Evolutionary conservation across 139 green algal species (phyloP).

Genomic region (Volvox africanus): DNA sequence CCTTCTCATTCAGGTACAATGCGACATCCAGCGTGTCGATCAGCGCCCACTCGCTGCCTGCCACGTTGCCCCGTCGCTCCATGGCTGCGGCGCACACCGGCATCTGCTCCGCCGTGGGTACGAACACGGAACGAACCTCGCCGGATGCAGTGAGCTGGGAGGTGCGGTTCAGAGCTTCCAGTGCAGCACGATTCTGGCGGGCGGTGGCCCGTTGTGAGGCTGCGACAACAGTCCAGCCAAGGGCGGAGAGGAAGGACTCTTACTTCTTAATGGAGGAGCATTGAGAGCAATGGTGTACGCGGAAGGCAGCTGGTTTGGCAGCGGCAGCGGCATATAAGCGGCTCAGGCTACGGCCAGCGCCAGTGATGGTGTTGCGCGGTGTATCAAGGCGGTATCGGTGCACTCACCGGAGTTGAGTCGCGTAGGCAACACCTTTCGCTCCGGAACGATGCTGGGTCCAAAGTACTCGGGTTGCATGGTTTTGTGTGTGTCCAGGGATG

Average conservation of each 20-base stretch:
- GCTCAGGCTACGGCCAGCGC: no score
- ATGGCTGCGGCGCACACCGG: constrained; percentile 27
- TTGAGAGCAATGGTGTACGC: no score
- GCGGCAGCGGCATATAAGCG: no score
- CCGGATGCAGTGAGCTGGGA: not conserved
- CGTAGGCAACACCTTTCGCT: constrained; percentile 10
- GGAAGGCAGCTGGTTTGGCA: no score
- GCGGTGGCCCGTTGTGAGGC: not conserved
- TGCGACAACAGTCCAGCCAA: not conserved
- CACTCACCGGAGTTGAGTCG: not conserved
- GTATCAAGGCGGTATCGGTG: no score
- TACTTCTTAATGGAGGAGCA: no score
- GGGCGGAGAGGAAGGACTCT: no score
- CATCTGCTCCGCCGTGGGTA: constrained; percentile 39
- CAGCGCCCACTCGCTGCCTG: constrained; percentile 40
- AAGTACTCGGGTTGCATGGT: not conserved
- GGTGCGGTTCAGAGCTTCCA: not conserved
- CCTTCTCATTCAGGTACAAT: not conserved
- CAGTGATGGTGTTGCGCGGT: no score
- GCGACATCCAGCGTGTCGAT: constrained; percentile 41
- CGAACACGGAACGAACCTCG: constrained; percentile 38
- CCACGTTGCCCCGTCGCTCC: constrained; percentile 31
- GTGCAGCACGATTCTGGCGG: not conserved
- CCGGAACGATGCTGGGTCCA: not conserved
- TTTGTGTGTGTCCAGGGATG: constrained; percentile 26